These are phyloP conservation scores for Prunus mume DNA, from an alignment of 306 rosid species.

Conservation along the genomic window DNA sequence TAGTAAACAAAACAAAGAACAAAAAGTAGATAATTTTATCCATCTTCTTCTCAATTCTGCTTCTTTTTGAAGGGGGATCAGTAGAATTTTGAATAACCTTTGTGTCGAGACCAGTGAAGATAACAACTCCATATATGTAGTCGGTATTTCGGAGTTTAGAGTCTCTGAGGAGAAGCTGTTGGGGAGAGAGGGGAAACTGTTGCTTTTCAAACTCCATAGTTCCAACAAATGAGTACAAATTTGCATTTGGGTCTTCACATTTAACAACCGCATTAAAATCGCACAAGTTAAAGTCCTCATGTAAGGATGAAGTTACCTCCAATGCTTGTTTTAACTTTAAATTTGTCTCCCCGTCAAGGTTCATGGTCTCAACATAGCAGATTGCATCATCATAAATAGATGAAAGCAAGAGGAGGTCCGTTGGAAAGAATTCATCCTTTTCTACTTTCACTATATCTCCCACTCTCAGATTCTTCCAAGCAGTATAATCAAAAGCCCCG, in stretches of 20 bases:
- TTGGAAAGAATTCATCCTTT: conserved; percentile 91
- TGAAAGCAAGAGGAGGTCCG: conserved; percentile 84
- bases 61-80: conserved; percentile 89
- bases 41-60: conserved; percentile 88
- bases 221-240: conserved; percentile 83
- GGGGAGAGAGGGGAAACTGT: conserved; percentile 67
- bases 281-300: conserved; percentile 43
- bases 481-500: conserved; percentile 57
- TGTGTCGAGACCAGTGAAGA: conserved; percentile 87
- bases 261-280: conserved; percentile 62
- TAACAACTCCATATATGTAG: conserved; percentile 67
- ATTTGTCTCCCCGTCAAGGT: conserved; percentile 97
- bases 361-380: conserved; percentile 97
- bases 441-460: conserved; percentile 80
- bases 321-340: conserved; percentile 80
- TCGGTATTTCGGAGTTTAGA: conserved; percentile 95
- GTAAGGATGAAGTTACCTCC: conserved; percentile 66
- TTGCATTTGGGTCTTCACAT: conserved; percentile 95
- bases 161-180: conserved; percentile 89
- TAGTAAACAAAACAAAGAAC: conserved; percentile 57
- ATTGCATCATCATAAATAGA: conserved; percentile 86
- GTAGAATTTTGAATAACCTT: conserved; percentile 94
- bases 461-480: conserved; percentile 85
- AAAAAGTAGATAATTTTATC: conserved; percentile 79
- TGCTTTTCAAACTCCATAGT: conserved; percentile 61